These are phyloP conservation scores for Calonectria henricotiae DNA, from an alignment of 2,329 filamentous ascomycete genomes.

Conservation along the genomic window DNA sequence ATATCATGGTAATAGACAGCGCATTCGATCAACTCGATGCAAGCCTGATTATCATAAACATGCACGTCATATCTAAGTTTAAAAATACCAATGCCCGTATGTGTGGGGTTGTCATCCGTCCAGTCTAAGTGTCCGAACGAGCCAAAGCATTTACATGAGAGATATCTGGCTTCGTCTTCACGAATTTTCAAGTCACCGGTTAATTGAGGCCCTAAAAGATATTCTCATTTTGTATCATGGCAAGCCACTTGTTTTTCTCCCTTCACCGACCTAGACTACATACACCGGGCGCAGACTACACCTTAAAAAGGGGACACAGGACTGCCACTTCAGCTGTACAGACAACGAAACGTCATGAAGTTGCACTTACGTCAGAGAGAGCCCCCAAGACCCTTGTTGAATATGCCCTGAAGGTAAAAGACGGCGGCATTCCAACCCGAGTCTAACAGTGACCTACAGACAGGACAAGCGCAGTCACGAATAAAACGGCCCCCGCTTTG, in stretches of 20 bases:
- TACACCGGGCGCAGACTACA: not conserved
- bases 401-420: not conserved
- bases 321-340: not conserved
- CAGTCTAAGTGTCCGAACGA: not conserved
- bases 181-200: not conserved
- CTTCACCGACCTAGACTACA: not conserved
- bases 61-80: not conserved
- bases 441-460: not conserved
- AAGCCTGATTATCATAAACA: not conserved
- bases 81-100: not conserved
- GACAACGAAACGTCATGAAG: not conserved
- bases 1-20: not conserved
- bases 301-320: not conserved
- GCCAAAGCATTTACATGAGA: not conserved
- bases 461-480: not conserved
- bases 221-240: not conserved
- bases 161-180: not conserved
- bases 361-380: not conserved
- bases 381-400: not conserved
- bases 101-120: not conserved
- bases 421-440: not conserved
- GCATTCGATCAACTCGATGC: not conserved
- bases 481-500: not conserved
- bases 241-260: not conserved
- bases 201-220: not conserved